phyloP scores from a whole-genome alignment of 2,329 filamentous ascomycete species.

The Fusarium denticulatum region DNA sequence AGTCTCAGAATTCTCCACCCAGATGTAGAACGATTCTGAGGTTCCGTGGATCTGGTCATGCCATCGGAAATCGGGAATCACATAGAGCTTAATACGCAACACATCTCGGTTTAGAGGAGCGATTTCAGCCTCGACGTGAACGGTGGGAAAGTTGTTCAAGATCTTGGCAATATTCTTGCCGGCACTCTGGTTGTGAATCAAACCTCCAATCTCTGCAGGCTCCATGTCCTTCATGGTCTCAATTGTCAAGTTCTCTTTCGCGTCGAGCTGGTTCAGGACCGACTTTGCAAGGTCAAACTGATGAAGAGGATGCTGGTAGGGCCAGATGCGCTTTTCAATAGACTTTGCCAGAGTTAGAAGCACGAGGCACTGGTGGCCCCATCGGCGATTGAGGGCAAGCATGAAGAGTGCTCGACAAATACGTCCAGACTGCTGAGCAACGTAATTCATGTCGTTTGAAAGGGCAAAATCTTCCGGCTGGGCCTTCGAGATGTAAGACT shows the following conservation, averaged over 20 bases:
- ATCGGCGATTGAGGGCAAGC: conserved; percentile 93
- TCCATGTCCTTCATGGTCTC: conserved; percentile 95
- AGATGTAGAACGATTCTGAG: conserved; percentile 97
- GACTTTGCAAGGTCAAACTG: conserved; percentile 92
- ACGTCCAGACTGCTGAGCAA: conserved; percentile 93
- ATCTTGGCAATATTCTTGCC: conserved; percentile 84
- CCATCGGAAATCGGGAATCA: conserved; percentile 93
- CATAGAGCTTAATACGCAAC: conserved; percentile 84
- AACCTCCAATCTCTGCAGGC: conserved; percentile 82
- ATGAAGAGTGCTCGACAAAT: conserved; percentile 97
- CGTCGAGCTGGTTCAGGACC: conserved; percentile 84
- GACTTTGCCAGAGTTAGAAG: conserved; percentile 93
- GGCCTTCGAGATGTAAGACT: conserved; percentile 90
- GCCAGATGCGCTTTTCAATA: conserved; percentile 95
- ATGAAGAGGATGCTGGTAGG: conserved; percentile 91
- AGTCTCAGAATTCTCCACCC: conserved; percentile 98
- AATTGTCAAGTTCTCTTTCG: conserved; percentile 80
- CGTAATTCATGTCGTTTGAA: conserved; percentile 90
- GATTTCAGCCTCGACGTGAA: conserved; percentile 92
- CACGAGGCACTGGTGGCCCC: conserved; percentile 95
- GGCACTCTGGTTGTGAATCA: conserved; percentile 91
- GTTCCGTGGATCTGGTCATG: conserved; percentile 93
- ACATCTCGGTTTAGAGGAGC: conserved; percentile 96
- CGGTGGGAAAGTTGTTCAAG: conserved; percentile 89
- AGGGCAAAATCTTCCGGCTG: conserved; percentile 94